phyloP scores from a whole-genome alignment of 495 filamentous ascomycete species.

The Penicillium maclennaniae region DNA sequence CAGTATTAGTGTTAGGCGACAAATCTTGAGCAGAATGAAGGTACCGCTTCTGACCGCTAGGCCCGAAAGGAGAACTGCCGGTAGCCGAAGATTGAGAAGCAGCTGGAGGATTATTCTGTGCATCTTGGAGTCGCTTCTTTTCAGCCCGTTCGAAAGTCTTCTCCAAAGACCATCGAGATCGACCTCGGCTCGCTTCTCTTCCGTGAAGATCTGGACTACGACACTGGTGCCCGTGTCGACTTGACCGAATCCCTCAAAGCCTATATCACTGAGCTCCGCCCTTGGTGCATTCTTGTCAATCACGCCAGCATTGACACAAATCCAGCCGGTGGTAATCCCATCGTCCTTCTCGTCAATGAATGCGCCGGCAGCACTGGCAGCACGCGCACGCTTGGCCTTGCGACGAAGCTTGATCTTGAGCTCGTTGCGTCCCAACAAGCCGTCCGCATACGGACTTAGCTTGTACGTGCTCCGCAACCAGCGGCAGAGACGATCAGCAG shows the following conservation, averaged over 20 bases:
- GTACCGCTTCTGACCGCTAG: conserved; percentile 18
- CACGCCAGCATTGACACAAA: conserved; percentile 83
- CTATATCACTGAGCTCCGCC: conserved; percentile 34
- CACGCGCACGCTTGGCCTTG: conserved; percentile 70
- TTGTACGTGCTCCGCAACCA: conserved; percentile 74
- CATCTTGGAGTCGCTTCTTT: conserved; percentile 28
- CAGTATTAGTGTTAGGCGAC: neutral
- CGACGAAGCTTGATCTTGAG: conserved; percentile 81
- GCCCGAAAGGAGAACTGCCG: conserved; percentile 14
- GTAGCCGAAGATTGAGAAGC: conserved; percentile 15
- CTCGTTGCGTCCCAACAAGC: conserved; percentile 83
- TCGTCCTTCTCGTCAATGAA: conserved; percentile 59
- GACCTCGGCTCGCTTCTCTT: conserved; percentile 76
- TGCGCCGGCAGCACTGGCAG: conserved; percentile 54
- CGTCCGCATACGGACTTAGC: conserved; percentile 74
- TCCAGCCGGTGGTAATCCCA: conserved; percentile 87
- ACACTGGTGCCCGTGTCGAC: conserved; percentile 55
- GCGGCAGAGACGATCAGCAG: conserved; percentile 80
- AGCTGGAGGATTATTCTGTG: neutral
- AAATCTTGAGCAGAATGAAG: conserved; percentile 14
- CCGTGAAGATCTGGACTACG: conserved; percentile 87
- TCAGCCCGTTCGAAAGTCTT: conserved; percentile 43
- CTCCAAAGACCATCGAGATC: conserved; percentile 76
- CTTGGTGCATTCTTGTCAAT: conserved; percentile 50
- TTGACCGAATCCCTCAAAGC: conserved; percentile 72